Conservation (phyloP, 1,139 yeast genomes). For the Debaryomycetaceae sp. region DNA sequence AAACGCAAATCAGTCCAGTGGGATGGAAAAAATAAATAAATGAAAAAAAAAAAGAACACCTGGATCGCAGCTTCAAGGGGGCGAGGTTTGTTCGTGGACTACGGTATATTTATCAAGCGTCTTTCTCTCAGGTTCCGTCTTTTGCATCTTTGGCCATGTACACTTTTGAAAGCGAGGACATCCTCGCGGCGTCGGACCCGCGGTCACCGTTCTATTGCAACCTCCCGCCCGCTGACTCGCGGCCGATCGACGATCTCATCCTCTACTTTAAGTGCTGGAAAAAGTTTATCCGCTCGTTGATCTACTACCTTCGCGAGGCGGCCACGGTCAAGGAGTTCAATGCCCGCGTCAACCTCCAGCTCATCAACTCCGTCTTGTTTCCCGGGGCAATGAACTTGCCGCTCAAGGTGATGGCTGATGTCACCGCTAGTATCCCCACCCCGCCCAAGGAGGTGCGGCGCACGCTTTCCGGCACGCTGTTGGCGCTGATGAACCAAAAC, state of each 20-base stretch:
- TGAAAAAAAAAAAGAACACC: no score
- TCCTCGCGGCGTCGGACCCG: constrained; percentile 33
- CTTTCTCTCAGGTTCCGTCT: no score
- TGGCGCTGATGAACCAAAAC: constrained; percentile 4
- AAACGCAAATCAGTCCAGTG: no score
- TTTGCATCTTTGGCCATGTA: constrained; percentile 2
- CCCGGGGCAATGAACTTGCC: constrained; percentile 43
- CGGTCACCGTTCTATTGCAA: constrained; percentile 38
- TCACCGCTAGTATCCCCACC: constrained; percentile 20
- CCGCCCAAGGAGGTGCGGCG: constrained; percentile 23
- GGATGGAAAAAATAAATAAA: no score
- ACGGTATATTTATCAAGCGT: no score
- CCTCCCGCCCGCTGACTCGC: constrained; percentile 35
- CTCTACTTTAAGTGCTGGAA: constrained; percentile 69
- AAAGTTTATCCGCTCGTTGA: constrained; percentile 57
- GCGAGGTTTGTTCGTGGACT: no score
- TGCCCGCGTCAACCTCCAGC: constrained; percentile 58
- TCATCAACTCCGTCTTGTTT: constrained; percentile 58
- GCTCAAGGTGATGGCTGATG: constrained; percentile 12
- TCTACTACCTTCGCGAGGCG: constrained; percentile 58
- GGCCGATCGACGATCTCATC: constrained; percentile 48
- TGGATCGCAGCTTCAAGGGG: no score
- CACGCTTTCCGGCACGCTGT: constrained; percentile 13
- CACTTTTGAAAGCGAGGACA: constrained; percentile 25
- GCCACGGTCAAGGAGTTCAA: constrained; percentile 66